Evolutionary conservation across 2,329 filamentous ascomycete genomes (phyloP).

Genomic region (Colletotrichum camelliae): DNA sequence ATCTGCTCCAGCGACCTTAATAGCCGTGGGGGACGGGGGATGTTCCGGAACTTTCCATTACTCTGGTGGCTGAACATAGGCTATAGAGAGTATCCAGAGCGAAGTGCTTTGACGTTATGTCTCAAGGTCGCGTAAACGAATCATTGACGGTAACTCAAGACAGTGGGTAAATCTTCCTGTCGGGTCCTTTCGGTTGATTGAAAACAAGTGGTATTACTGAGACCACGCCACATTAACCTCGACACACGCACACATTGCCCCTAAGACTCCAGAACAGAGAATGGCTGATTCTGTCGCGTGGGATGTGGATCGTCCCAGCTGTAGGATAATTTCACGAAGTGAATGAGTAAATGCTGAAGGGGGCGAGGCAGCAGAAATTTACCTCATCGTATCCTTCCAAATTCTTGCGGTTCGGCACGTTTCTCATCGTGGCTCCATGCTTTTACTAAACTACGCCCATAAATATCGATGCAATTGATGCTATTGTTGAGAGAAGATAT

Average conservation of each 20-base stretch:
- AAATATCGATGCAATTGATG: no score
- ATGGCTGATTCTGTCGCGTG: background rate
- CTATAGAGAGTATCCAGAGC: background rate
- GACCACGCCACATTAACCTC: background rate
- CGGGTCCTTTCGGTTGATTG: background rate
- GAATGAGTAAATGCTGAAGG: background rate
- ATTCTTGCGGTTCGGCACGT: background rate
- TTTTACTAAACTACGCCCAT: background rate
- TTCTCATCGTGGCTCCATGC: background rate
- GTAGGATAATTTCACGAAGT: background rate
- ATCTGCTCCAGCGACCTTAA: background rate
- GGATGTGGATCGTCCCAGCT: background rate
- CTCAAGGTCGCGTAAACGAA: background rate
- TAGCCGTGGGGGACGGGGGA: background rate
- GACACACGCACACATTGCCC: background rate
- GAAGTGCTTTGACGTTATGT: background rate
- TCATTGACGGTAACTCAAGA: background rate
- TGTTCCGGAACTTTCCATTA: background rate
- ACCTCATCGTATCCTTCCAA: background rate
- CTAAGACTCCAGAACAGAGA: no score
- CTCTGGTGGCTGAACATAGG: background rate
- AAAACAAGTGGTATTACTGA: background rate
- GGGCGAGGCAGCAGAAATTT: background rate
- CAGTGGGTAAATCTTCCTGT: background rate
- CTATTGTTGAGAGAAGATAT: background rate